Base-by-base conservation (phyloP, 192 early-diverging fungal species). In the Lobosporangium transversale region DNA sequence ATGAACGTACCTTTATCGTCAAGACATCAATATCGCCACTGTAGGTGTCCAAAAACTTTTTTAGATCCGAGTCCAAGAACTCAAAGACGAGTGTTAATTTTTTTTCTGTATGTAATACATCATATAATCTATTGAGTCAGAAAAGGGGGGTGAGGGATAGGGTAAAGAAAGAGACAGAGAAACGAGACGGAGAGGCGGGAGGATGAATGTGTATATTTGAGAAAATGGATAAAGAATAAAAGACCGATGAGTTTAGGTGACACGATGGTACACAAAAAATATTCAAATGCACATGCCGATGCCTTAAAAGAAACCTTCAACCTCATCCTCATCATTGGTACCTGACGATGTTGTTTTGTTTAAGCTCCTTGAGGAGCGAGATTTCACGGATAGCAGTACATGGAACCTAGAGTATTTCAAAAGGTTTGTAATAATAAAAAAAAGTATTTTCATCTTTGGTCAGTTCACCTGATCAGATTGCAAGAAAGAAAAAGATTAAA, bases 11-110 rank as follows among this genome's bases (percentile, higher is more conserved):
- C 87, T 98, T 97, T 70, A 97, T 90, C 20, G 94, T 92, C 55
- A 83, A 48, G 17, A 84, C 78, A 51, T 95, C 93, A 60, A 94
- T 86, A 53, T 95, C 91, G 33, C 93, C 93, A 35, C 90, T 88
- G 62, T 89, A 92, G 3, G 87, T 88, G 80, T 99, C 97, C 78
- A 98, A 83, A 78, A 94, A 99, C 89, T 99, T 99, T 68, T 99
- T 99, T 78, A 99, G 83, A 80, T 99, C 98, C 43, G 94, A 95
- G 81, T 99, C 97, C 86, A 99, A 82, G 79, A 92, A 98, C 81
- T 99, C 98, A 86, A 99, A 99, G 29, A 99, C 96, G 54, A 99
- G 87, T 31, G 95, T 98, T 51, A 99, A 80, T 82, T 96, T 98
- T 84, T 96, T 95, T 75, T 99, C 97, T 15, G 96, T 98, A 76